These are phyloP conservation scores for Raddia guianensis DNA, from an alignment of 176 grass and related monocot genomes.

Conservation along the genomic window DNA sequence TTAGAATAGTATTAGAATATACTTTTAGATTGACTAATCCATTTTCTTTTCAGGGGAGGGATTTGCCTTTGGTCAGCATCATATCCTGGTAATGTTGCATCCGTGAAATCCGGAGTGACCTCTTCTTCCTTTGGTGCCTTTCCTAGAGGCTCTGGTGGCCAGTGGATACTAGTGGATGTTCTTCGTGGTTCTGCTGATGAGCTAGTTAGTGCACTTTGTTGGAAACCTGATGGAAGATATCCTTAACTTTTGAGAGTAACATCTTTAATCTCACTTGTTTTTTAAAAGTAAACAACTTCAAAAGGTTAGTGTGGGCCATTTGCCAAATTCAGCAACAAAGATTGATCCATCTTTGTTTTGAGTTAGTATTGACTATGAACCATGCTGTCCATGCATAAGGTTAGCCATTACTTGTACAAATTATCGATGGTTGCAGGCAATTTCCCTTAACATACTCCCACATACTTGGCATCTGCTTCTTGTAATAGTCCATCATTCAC, in stretches of 20 bases:
- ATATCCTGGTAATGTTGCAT: constrained; percentile 80
- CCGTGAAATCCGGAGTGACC: constrained; percentile 61
- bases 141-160: constrained; percentile 67
- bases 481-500: constrained; percentile 83
- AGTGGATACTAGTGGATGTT: constrained; percentile 83
- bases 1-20: neutral
- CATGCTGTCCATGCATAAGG: neutral
- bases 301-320: constrained; percentile 2
- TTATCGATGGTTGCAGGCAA: constrained; percentile 16
- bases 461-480: constrained; percentile 91
- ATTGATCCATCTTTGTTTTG: neutral
- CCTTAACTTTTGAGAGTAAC: constrained; percentile 52
- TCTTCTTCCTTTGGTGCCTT: constrained; percentile 61
- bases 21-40: neutral
- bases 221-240: constrained; percentile 98
- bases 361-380: neutral
- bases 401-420: constrained; percentile 20
- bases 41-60: constrained; percentile 61
- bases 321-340: neutral
- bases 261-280: constrained; percentile 26
- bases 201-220: constrained; percentile 69
- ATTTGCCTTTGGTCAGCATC: constrained; percentile 98
- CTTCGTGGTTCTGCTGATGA: constrained; percentile 62
- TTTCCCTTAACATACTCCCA: constrained; percentile 73
- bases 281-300: constrained; percentile 2